Evolutionary conservation across 2,329 filamentous ascomycete genomes (phyloP).

Genomic region (Beauveria rudraprayagi): DNA sequence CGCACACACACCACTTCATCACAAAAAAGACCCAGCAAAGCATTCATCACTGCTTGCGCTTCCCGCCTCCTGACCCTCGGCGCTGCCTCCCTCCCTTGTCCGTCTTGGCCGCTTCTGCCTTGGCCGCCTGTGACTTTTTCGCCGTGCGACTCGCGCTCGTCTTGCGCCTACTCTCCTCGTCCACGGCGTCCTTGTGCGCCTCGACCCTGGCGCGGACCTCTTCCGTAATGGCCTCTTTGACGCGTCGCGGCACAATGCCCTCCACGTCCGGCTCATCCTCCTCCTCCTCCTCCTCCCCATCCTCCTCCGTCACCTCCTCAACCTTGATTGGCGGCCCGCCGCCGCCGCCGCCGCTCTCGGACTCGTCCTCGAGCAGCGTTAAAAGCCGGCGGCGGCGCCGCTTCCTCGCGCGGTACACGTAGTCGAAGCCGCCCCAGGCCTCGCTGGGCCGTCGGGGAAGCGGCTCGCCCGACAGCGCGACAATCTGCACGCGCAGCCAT

Average conservation of each 20-base stretch:
- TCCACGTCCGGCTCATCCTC: background rate
- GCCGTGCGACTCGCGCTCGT: background rate
- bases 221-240: conserved; percentile 2
- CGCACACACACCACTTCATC: too few relatives aligned
- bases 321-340: too few relatives aligned
- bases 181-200: background rate
- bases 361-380: too few relatives aligned
- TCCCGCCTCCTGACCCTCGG: too few relatives aligned
- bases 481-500: conserved; percentile 22
- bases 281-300: background rate
- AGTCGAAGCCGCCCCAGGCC: conserved; percentile 5
- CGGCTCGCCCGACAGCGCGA: conserved; percentile 18
- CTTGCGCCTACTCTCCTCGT: background rate
- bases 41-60: too few relatives aligned
- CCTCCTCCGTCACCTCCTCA: background rate
- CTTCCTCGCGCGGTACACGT: background rate
- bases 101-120: background rate
- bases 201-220: background rate
- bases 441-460: conserved; percentile 1
- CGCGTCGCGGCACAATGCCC: background rate
- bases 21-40: too few relatives aligned
- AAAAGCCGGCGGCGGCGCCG: too few relatives aligned
- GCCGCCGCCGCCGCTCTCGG: too few relatives aligned
- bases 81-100: too few relatives aligned
- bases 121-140: background rate